Evolutionary conservation across 768 basidiomycete genomes (phyloP).

Genomic region (Exsudoporus frostii): DNA sequence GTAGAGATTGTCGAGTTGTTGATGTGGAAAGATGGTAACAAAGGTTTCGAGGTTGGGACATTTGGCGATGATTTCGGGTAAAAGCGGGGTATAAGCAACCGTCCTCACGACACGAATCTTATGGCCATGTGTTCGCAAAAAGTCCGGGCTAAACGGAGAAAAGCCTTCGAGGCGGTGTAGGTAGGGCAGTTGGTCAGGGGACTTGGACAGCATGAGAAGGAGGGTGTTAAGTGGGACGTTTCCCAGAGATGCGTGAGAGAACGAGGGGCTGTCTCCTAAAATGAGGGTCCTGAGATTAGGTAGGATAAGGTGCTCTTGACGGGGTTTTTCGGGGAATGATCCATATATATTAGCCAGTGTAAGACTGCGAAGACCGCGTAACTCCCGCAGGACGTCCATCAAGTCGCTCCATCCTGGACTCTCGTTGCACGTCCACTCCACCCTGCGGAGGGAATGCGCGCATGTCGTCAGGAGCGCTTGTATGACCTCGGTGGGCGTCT

Average conservation of each 20-base stretch:
- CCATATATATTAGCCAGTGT: constrained; percentile 41
- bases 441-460: constrained; percentile 35
- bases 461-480: constrained; percentile 33
- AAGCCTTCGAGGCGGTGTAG: constrained; percentile 43
- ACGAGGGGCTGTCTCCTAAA: constrained; percentile 34
- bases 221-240: constrained; percentile 40
- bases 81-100: constrained; percentile 32
- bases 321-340: constrained; percentile 21
- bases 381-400: constrained; percentile 32
- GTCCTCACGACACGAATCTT: constrained; percentile 43
- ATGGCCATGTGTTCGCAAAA: constrained; percentile 39
- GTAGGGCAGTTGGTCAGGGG: constrained; percentile 36
- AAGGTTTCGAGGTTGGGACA: constrained; percentile 43
- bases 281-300: constrained; percentile 41
- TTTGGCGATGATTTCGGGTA: constrained; percentile 35
- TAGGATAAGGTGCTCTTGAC: constrained; percentile 28
- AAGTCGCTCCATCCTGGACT: constrained; percentile 41
- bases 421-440: constrained; percentile 47
- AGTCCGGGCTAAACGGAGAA: constrained; percentile 40
- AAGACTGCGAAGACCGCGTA: constrained; percentile 38
- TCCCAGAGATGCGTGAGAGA: constrained; percentile 33
- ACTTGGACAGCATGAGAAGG: constrained; percentile 35
- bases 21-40: constrained; percentile 36
- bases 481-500: constrained; percentile 34
- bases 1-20: constrained; percentile 32